Evolutionary conservation across 257 asterid genomes (phyloP).

Genomic region (Scutellaria galericulata): DNA sequence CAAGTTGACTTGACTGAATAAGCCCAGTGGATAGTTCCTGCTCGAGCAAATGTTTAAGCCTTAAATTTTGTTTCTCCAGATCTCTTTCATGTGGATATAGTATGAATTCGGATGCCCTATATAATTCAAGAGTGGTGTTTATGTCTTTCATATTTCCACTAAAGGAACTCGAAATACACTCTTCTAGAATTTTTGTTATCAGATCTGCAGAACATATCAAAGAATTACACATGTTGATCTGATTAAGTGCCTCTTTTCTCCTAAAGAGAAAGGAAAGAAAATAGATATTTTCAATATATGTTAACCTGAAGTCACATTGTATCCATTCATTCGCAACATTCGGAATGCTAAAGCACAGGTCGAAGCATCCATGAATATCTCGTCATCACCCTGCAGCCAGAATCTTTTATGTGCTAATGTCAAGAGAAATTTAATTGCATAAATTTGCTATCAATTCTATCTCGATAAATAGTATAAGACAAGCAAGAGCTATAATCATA

Average conservation of each 20-base stretch:
- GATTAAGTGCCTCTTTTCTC: not conserved
- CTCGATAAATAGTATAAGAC: slow-evolving; percentile 3
- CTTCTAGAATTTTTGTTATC: slow-evolving; percentile 49
- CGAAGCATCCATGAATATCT: slow-evolving; percentile 72
- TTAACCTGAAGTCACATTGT: slow-evolving; percentile 70
- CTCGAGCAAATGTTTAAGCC: slow-evolving; percentile 59
- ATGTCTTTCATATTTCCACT: slow-evolving; percentile 55
- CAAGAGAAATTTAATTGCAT: slow-evolving; percentile 27
- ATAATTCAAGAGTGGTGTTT: slow-evolving; percentile 58
- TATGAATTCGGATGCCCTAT: slow-evolving; percentile 67
- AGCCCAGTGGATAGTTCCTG: slow-evolving; percentile 45
- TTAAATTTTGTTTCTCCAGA: slow-evolving; percentile 50
- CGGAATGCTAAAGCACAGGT: slow-evolving; percentile 87
- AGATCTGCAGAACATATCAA: slow-evolving; percentile 52
- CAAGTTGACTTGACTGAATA: slow-evolving; percentile 39
- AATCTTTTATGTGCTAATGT: slow-evolving; percentile 56
- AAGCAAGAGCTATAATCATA: slow-evolving; percentile 3
- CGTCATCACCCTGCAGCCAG: slow-evolving; percentile 89
- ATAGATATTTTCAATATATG: not conserved
- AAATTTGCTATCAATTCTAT: not conserved
- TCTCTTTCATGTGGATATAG: slow-evolving; percentile 56
- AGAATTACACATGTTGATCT: not conserved
- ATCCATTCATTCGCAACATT: slow-evolving; percentile 71
- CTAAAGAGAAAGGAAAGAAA: slow-evolving; percentile 4
- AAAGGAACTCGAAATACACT: slow-evolving; percentile 43